phyloP scores from a whole-genome alignment of 2,329 filamentous ascomycete species.

The Exophiala alcalophila region DNA sequence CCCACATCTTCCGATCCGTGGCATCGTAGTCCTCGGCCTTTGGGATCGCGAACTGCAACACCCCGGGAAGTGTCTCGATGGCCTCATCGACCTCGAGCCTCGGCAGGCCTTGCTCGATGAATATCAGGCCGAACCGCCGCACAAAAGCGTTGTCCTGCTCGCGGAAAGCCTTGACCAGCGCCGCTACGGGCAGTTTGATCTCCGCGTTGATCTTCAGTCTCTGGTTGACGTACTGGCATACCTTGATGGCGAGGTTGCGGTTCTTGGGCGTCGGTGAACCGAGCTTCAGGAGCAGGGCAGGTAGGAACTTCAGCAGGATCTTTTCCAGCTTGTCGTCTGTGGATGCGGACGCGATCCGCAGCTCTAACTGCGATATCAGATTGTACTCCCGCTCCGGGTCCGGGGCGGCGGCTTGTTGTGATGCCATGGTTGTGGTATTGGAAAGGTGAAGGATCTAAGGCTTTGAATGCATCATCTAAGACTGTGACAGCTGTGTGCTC shows the following conservation, averaged over 20 bases:
- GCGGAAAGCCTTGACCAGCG: slow-evolving; percentile 86
- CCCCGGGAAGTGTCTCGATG: slow-evolving; percentile 66
- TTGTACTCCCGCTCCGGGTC: slow-evolving; percentile 70
- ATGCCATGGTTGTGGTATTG: slow-evolving; percentile 1
- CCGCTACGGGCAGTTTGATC: slow-evolving; percentile 78
- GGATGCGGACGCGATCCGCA: slow-evolving; percentile 77
- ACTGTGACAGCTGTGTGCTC: no score
- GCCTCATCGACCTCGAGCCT: slow-evolving; percentile 62
- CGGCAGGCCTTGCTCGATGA: slow-evolving; percentile 79
- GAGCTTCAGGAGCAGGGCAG: slow-evolving; percentile 81
- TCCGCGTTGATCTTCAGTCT: slow-evolving; percentile 57
- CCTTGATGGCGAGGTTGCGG: slow-evolving; percentile 70
- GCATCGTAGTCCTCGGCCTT: slow-evolving; percentile 17
- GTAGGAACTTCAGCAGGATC: slow-evolving; percentile 73
- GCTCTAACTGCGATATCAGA: slow-evolving; percentile 80
- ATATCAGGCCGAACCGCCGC: slow-evolving; percentile 82
- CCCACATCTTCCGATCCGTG: slow-evolving; percentile 52
- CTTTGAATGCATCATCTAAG: neutral
- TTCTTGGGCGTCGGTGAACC: slow-evolving; percentile 76
- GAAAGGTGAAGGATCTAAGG: neutral
- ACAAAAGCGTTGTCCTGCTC: slow-evolving; percentile 69
- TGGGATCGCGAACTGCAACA: slow-evolving; percentile 61
- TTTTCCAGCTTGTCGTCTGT: slow-evolving; percentile 79
- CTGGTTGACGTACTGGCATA: slow-evolving; percentile 70
- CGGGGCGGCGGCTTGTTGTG: slow-evolving; percentile 4